Conservation (phyloP, 208 protist species). For the Jaenimonas drosophilae region DNA sequence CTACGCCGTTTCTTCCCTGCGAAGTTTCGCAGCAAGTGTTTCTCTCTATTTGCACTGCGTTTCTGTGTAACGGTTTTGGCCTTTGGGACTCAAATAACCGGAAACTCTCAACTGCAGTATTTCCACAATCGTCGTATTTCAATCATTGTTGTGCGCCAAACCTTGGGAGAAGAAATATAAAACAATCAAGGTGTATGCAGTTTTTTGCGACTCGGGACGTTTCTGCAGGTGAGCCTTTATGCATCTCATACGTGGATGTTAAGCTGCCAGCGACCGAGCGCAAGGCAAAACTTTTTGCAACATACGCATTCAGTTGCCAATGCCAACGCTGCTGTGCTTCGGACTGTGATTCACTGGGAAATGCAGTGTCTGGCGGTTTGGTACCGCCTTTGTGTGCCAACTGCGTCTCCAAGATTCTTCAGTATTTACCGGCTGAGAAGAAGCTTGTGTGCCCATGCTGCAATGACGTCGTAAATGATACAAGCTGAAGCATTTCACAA, state of each 20-base stretch:
- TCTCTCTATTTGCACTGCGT: conserved; percentile 18
- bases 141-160: conserved; percentile 34
- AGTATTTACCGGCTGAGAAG: conserved; percentile 6
- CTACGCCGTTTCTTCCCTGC: conserved; percentile 3
- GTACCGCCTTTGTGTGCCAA: conserved; percentile 12
- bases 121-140: conserved; percentile 29
- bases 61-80: conserved; percentile 31
- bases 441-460: conserved; percentile 17
- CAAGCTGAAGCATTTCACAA: too few species aligned
- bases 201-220: conserved; percentile 19
- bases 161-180: conserved; percentile 13
- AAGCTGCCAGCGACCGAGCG: conserved; percentile 10
- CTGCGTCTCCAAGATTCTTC: conserved; percentile 21
- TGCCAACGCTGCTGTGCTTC: conserved; percentile 10
- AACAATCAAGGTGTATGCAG: conserved; percentile 6
- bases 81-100: conserved; percentile 11
- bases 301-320: conserved; percentile 19
- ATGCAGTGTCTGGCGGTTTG: conserved; percentile 8
- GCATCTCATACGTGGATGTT: conserved; percentile 31
- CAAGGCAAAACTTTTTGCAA: conserved; percentile 14
- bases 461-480: conserved; percentile 6
- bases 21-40: conserved; percentile 14
- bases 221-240: conserved; percentile 14
- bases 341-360: conserved; percentile 6
- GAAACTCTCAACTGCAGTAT: conserved; percentile 12